Evolutionary conservation across 164 flowering plant genomes (phyloP), one percentile per base, ranked within the genome.

Genomic region (Malania oleifera): DNA sequence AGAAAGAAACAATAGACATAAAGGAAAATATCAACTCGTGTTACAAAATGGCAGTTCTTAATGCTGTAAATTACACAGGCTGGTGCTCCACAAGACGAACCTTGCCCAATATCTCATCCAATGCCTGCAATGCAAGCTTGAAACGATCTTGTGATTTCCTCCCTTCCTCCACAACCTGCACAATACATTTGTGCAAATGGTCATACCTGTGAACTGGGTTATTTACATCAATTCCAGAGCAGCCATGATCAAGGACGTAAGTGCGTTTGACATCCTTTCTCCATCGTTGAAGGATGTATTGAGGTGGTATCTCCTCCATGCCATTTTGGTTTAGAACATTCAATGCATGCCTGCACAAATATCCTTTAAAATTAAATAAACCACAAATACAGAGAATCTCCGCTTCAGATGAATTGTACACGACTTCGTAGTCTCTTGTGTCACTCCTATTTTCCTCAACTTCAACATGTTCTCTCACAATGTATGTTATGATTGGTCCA

Each of bases 121-220:
- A 66, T 7, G 80, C 73, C 52, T 78, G 68, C 67, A 81, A 50
- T 1, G 84, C 74, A 62, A 58, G 67, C 60, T 72, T 66, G 52
- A 68, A 74, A 24, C 69, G 75, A 13, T 70, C 75, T 23, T 62
- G 27, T 15, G 85, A 75, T 54, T 67, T 71, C 43, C 58, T 66
- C 7, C 79, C 85, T 60, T 73, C 82, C 58, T 80, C 80, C 22
- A 78, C 71, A 50, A 80, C 77, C 65, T 70, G 78, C 68, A 77
- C 46, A 7, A 75, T 68, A 59, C 77, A 52, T 62, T 61, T 70
- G 49, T 73, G 72, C 52, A 80, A 52, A 52, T 72, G 82, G 40
- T 70, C 67, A 56, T 69, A 70, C 74, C 74, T 57, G 49, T 73
- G 70, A 31, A 74, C 53, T 23, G 52, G 71, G 50, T 68, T 70